Percentiles rank a stretch among this genome's conserved stretches.
phyloP scores from a whole-genome alignment of 192 early-diverging fungal species.

The Coemansia sp. region DNA sequence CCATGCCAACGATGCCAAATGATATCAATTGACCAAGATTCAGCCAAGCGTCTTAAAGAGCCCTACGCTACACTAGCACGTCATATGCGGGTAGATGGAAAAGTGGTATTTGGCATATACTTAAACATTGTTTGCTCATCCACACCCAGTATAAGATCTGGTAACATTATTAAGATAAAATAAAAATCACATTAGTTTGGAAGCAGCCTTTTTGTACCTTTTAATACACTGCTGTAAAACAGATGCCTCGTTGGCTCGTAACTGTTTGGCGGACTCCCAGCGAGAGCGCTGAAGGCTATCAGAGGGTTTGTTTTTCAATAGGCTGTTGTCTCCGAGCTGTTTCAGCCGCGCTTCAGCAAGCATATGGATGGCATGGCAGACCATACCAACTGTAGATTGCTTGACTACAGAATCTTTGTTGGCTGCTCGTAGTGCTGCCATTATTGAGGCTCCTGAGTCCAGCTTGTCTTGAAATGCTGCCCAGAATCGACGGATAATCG shows the following conservation, averaged over 20 bases:
- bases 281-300: constrained; percentile 10
- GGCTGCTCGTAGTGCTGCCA: constrained; percentile 37
- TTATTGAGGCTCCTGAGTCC: constrained; percentile 27
- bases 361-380: constrained; percentile 17
- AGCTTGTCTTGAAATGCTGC: constrained; percentile 34
- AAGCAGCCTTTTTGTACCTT: constrained; percentile 25
- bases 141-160: not conserved
- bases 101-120: constrained; percentile 52
- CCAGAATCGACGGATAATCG: constrained; percentile 39
- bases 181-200: constrained; percentile 18
- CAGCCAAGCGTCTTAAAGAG: constrained; percentile 58
- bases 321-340: constrained; percentile 22
- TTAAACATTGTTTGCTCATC: constrained; percentile 11
- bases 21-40: constrained; percentile 70
- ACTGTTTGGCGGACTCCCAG: constrained; percentile 37
- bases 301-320: constrained; percentile 6
- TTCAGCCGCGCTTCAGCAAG: constrained; percentile 29
- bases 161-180: not conserved
- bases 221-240: constrained; percentile 29
- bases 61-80: constrained; percentile 60
- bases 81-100: constrained; percentile 35
- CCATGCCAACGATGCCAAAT: constrained; percentile 73
- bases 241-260: constrained; percentile 34
- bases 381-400: constrained; percentile 19
- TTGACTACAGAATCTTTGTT: constrained; percentile 29